Base-by-base conservation (phyloP, 352 stramenopile species). In the Ophiocytium majus region DNA sequence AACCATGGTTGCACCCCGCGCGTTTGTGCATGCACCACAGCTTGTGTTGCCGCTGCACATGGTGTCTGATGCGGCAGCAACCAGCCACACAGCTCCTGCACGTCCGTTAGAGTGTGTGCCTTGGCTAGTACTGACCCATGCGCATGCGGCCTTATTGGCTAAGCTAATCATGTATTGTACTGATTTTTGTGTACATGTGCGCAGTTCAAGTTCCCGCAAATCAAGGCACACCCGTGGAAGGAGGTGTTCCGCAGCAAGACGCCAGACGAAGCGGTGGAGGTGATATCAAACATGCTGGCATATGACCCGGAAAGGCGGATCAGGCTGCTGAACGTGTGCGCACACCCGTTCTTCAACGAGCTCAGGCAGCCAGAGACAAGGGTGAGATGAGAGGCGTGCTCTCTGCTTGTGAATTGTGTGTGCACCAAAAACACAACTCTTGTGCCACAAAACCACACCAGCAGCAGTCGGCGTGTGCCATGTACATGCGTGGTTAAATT, bases 121-220 rank as follows among this genome's bases (percentile, higher is more conserved):
- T n/a, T n/a, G n/a, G n/a, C n/a, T n/a, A n/a, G n/a, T n/a, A n/a
- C n/a, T n/a, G n/a, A n/a, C n/a, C n/a, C n/a, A n/a, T n/a, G n/a
- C n/a, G n/a, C n/a, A n/a, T n/a, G n/a, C n/a, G n/a, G n/a, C n/a
- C n/a, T n/a, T n/a, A n/a, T n/a, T n/a, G n/a, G n/a, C n/a, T n/a
- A n/a, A n/a, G n/a, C n/a, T n/a, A n/a, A n/a, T n/a, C n/a, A n/a
- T n/a, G n/a, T n/a, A n/a, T n/a, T n/a, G n/a, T n/a, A n/a, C n/a
- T n/a, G n/a, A n/a, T n/a, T n/a, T n/a, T n/a, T n/a, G n/a, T n/a
- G n/a, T n/a, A n/a, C n/a, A n/a, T n/a, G n/a, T n/a, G n/a, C n/a
- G 32, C 75, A 99, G 91, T 99, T 99, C 89, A 98, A 99, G 90
- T 99, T 99, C 89, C 97, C 97, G 34, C 96, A 99, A 87, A 99